Base-by-base conservation (phyloP, 2,329 filamentous ascomycete genomes). In the Colletotrichum lupini region DNA sequence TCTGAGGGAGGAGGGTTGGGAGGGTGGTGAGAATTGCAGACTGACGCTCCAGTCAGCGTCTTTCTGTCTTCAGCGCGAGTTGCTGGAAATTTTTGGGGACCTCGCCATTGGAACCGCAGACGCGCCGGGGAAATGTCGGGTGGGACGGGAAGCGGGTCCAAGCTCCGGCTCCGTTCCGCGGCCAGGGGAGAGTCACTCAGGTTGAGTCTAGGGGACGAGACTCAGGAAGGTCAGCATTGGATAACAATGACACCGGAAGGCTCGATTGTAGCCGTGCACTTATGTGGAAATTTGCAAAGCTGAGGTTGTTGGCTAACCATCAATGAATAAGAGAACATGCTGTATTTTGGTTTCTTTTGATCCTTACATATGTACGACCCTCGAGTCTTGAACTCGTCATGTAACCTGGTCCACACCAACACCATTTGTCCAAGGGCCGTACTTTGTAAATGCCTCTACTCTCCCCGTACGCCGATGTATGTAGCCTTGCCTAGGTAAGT, bases 91-190 rank as follows among this genome's bases (percentile, higher is more conserved):
- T 83, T 83, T 78, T 78, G 72, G 76, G 57, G 68, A 55, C n/a
- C 58, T 11, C 42, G 5, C 49, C 30, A 46, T 37, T n/a, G 49
- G 37, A 14, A 59, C 22, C n/a, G 56, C 56, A 49, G 69, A 72
- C 67, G 62, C 68, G 75, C 76, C 82, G 82, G 82, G 73, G 81
- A 81, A 84, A 81, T 77, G 2, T 81, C 82, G 81, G 82, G 74
- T 61, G 37, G 60, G 32, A 32, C n/a, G n/a, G 46, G 35, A 2
- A n/a, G 37, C 32, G 56, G 67, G 67, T 56, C 67, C 60, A 73
- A 70, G 71, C 71, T 70, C 71, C 71, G 67, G 67, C 35, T 53
- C 49, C 60, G 67, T 57, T 24, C 55, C 66, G 14, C 58, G 30
- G n/a, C 35, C 62, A 28, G 49, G 66, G 12, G 32, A 28, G 6